Base-by-base conservation (phyloP, 2,329 filamentous ascomycete species). In the Alternaria longipes region DNA sequence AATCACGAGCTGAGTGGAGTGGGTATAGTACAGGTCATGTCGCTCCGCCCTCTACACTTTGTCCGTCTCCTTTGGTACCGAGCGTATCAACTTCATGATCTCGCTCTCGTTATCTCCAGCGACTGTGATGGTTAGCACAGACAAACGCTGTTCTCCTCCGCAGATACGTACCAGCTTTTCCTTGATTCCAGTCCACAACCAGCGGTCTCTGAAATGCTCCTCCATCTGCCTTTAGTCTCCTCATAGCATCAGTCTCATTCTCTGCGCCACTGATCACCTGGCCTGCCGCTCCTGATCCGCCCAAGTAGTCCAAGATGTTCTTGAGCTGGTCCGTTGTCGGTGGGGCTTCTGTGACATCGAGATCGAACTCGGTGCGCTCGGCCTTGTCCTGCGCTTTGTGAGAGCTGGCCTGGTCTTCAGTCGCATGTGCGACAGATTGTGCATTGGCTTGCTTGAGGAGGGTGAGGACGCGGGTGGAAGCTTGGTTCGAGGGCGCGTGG, bases 171-270 rank as follows among this genome's bases (percentile, higher is more conserved):
- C 91, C 84, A 47, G 90, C 94, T 78, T 89, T 91, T 66, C 94
- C 95, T 78, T 94, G 94, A 77, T 91, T 92, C 95, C 95, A 98
- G 78, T 98, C 94, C 54, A 98, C 94, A 82, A 95, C 92, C 77
- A 97, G 81, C 26, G 94, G 94, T 68, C 90, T 82, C 72, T 90
- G 82, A 78, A 98, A 94, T 71, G 79, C 87, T 30, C 88, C 84
- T 2, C 82, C 81, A 79, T 86, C 89, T 80, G 90, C 85, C 78
- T 90, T 91, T 73, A 96, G 89, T 80, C 87, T 91, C 80, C 86
- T 90, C 74, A 97, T 68, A 2, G 94, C 95, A 79, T 97, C 94
- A 64, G 86, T 86, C 73, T 90, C 86, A 65, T 89, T 87, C 24
- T 80, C 86, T 5, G 95, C 94, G 6, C 92, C 94, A 70, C 88